phyloP scores from a whole-genome alignment of 192 early-diverging fungal genomes.

The Backusella mclennaniae region DNA sequence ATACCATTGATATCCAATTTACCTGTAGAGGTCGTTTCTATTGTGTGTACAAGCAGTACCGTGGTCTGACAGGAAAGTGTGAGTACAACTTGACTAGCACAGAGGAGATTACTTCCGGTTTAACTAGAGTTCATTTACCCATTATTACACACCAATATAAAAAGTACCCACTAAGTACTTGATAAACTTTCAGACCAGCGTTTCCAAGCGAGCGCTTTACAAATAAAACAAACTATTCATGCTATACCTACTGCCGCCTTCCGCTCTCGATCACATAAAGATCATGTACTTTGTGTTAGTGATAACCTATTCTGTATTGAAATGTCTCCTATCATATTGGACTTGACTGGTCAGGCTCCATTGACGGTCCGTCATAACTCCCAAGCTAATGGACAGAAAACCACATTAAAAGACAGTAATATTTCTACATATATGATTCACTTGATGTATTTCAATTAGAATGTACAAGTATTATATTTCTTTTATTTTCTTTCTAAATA shows the following conservation, averaged over 20 bases:
- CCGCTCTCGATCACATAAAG: background rate
- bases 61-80: too few species aligned
- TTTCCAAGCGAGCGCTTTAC: constrained; percentile 9
- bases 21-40: too few species aligned
- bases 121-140: constrained; percentile 26
- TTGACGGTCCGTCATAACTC: constrained; percentile 32
- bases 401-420: constrained; percentile 27
- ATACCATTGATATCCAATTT: too few species aligned
- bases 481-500: too few species aligned
- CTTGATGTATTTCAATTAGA: too few species aligned
- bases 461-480: too few species aligned
- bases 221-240: constrained; percentile 38
- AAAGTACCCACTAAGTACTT: constrained; percentile 35
- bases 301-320: constrained; percentile 21
- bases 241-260: constrained; percentile 33
- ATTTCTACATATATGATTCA: background rate
- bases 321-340: constrained; percentile 21
- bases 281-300: constrained; percentile 37
- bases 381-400: constrained; percentile 10
- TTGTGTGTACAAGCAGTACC: too few species aligned
- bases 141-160: constrained; percentile 31
- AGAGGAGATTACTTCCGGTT: constrained; percentile 29
- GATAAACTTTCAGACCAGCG: constrained; percentile 36
- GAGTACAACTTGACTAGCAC: background rate
- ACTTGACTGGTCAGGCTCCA: constrained; percentile 35